Evolutionary conservation across 2,329 filamentous ascomycete species (phyloP), one percentile per base, ranked within the genome.

Genomic region (Myotisia sp.): DNA sequence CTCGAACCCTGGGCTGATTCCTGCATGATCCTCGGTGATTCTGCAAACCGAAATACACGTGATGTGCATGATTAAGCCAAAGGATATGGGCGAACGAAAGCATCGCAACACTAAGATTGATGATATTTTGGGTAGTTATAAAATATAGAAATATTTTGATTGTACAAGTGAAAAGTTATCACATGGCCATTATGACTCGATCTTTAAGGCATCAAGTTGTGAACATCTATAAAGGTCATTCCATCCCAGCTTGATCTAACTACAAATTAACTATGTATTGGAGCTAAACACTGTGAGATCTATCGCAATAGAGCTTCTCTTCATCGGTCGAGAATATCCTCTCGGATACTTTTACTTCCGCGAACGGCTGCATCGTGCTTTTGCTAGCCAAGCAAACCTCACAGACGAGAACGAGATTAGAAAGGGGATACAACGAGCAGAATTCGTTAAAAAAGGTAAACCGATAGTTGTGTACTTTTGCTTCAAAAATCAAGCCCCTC

Each of bases 371-470:
- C 85, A 94, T 60, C 74, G 75, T 40, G 87, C 87, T 1, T 98
- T 95, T 59, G 72, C 76, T 44, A 73, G 74, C 29, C 84, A 92
- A 46, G 71, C 76, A 2, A 58, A 67, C 26, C 52, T 93, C 38
- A 67, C 63, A 2, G 75, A 90, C 45, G 78, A 87, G 42, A 71
- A 70, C 5, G 68, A 82, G 48, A 94, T 98, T 32, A 68, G 67
- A 26, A 68, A 76, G 40, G 81, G 75, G 0, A 83, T 98, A 37
- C 67, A 71, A 26, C 68, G 78, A 40, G 87, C 85, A 0, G 74
- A 92, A 44, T 94, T 80, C 56, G 84, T 95, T 3, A 92, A 83
- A 59, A 94, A 92, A 68, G 84, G 84, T 84, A 51, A 37, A 51
- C 39, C 5, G 5, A 16, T 24, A 6, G 10, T 12, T 19, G 28